Evolutionary conservation across 306 rosid species (phyloP).

Genomic region (Alnus rubra): DNA sequence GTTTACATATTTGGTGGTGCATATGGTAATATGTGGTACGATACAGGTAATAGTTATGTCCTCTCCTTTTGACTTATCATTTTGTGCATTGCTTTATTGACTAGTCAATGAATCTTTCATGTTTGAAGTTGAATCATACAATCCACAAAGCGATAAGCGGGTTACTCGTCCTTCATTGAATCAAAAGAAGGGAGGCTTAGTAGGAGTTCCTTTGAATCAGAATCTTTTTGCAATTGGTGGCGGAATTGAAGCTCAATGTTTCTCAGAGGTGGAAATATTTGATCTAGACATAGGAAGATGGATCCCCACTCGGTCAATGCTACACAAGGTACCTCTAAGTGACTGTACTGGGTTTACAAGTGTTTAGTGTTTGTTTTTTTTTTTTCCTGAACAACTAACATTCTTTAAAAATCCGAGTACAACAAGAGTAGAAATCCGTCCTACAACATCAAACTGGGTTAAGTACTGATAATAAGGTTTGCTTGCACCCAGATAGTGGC

Average conservation of each 20-base stretch:
- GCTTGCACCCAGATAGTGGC: neutral
- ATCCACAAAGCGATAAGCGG: constrained; percentile 36
- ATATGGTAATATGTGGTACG: constrained; percentile 28
- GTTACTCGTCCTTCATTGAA: constrained; percentile 34
- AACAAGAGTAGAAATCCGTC: too few species aligned
- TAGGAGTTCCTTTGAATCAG: constrained; percentile 40
- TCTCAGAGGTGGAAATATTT: constrained; percentile 46
- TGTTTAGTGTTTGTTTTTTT: too few species aligned
- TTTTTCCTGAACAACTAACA: too few species aligned
- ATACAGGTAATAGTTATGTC: constrained; percentile 36
- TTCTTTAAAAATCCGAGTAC: too few species aligned
- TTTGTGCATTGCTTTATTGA: constrained; percentile 6
- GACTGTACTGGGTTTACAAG: neutral
- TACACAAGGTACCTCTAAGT: constrained; percentile 25
- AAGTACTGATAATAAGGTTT: neutral
- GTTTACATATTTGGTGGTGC: constrained; percentile 45
- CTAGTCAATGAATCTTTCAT: constrained; percentile 7
- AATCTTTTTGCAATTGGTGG: constrained; percentile 56
- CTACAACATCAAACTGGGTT: too few species aligned
- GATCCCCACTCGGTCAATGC: constrained; percentile 42
- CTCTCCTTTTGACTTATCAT: neutral
- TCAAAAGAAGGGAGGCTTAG: constrained; percentile 41
- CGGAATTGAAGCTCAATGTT: constrained; percentile 38
- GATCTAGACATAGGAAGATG: constrained; percentile 41
- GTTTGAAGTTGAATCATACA: constrained; percentile 47